These are phyloP conservation scores for Fusarium sp. DNA, from an alignment of 2,329 filamentous ascomycete genomes.

Conservation along the genomic window DNA sequence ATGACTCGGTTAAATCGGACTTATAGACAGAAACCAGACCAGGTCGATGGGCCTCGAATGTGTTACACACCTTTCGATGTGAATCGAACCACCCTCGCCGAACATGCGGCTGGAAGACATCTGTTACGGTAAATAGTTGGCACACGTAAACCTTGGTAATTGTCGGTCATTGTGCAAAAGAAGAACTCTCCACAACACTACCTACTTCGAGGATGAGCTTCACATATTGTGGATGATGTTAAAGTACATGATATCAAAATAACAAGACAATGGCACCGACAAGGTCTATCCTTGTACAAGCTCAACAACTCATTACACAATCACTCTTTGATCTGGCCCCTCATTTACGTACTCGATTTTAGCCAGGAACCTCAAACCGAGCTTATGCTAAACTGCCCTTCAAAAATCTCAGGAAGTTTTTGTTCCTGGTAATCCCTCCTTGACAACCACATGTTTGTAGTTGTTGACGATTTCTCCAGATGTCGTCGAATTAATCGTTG, in stretches of 20 bases:
- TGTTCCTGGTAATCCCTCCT: background rate
- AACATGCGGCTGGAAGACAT: background rate
- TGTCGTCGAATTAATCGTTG: background rate
- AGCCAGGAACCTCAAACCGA: background rate
- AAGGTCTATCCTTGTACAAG: background rate
- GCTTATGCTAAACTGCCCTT: background rate
- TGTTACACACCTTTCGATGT: background rate
- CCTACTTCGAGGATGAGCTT: background rate
- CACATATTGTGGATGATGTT: background rate
- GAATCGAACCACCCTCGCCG: background rate
- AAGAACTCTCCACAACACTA: background rate
- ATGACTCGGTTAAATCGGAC: background rate
- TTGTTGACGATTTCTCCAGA: background rate
- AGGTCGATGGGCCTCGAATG: background rate
- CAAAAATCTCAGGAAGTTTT: background rate
- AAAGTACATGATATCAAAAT: background rate
- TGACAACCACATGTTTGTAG: background rate
- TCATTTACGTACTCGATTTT: background rate
- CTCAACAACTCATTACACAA: background rate
- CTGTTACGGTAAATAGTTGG: background rate
- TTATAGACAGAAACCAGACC: background rate
- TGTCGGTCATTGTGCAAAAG: background rate
- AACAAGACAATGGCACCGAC: background rate
- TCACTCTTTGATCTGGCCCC: background rate
- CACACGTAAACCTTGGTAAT: background rate